These are phyloP conservation scores for Fagopyrum esculentum DNA, from an alignment of 148 eudicot genomes.

Conservation along the genomic window DNA sequence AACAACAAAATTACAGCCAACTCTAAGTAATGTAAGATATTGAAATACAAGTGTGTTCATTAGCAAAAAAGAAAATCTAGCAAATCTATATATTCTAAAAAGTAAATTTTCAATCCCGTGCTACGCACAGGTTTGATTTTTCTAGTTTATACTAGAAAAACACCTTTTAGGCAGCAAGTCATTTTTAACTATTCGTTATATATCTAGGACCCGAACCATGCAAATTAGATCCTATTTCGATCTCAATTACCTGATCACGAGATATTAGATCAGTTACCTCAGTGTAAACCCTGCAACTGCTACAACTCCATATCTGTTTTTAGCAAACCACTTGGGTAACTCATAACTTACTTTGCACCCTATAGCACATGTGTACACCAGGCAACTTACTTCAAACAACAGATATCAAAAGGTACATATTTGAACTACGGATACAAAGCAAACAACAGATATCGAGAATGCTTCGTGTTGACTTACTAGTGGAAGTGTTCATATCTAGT, in stretches of 20 bases:
- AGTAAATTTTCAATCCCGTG: too few species aligned
- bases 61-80: too few species aligned
- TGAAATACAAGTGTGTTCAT: too few species aligned
- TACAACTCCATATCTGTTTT: conserved; percentile 29
- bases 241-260: conserved; percentile 10
- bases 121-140: too few species aligned
- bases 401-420: background rate
- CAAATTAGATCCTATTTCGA: background rate
- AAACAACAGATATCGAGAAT: background rate
- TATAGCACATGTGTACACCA: conserved; percentile 30
- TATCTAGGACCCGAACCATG: background rate
- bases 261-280: conserved; percentile 31
- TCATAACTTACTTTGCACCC: conserved; percentile 27
- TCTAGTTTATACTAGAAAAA: background rate
- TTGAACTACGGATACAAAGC: background rate
- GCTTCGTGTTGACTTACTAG: background rate
- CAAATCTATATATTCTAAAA: too few species aligned
- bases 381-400: conserved; percentile 13
- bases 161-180: background rate
- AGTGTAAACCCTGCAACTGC: conserved; percentile 29
- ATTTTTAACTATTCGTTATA: background rate
- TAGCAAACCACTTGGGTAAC: conserved; percentile 30
- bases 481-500: background rate
- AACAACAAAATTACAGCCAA: too few species aligned
- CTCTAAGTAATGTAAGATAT: too few species aligned